phyloP scores from a whole-genome alignment of 225 moss, liverwort and hornwort genomes.

The Asterella californica region DNA sequence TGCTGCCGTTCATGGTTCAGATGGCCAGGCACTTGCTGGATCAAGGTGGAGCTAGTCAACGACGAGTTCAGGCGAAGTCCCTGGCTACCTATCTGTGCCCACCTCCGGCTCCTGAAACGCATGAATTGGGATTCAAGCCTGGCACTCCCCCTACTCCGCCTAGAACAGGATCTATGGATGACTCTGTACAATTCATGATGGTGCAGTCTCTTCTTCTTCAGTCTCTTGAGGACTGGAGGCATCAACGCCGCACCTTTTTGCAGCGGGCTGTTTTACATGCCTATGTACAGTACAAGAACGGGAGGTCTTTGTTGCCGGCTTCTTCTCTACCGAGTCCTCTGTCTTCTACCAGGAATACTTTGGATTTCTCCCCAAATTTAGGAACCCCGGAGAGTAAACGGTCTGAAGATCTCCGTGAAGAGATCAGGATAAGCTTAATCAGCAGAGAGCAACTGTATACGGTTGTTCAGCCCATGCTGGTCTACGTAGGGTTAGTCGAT shows the following conservation, averaged over 20 bases:
- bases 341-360: conserved; percentile 35
- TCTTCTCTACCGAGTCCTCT: conserved; percentile 58
- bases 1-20: conserved; percentile 97
- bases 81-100: conserved; percentile 63
- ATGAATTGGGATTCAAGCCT: conserved; percentile 63
- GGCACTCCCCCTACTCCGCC: conserved; percentile 78
- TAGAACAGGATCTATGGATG: conserved; percentile 60
- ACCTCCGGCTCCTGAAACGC: conserved; percentile 41
- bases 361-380: conserved; percentile 53
- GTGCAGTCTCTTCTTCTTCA: conserved; percentile 90
- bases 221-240: conserved; percentile 94
- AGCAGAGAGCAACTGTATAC: conserved; percentile 68
- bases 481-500: conserved; percentile 86
- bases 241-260: conserved; percentile 70
- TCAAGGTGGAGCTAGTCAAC: conserved; percentile 92
- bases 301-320: conserved; percentile 73
- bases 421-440: conserved; percentile 48
- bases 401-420: conserved; percentile 37
- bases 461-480: conserved; percentile 86
- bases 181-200: conserved; percentile 97
- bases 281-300: conserved; percentile 78
- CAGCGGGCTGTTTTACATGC: conserved; percentile 86
- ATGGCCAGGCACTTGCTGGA: conserved; percentile 96
- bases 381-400: conserved; percentile 60
- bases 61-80: conserved; percentile 79